These are phyloP conservation scores for Termitomyces sp. DNA, from an alignment of 768 basidiomycete genomes.

Conservation along the genomic window DNA sequence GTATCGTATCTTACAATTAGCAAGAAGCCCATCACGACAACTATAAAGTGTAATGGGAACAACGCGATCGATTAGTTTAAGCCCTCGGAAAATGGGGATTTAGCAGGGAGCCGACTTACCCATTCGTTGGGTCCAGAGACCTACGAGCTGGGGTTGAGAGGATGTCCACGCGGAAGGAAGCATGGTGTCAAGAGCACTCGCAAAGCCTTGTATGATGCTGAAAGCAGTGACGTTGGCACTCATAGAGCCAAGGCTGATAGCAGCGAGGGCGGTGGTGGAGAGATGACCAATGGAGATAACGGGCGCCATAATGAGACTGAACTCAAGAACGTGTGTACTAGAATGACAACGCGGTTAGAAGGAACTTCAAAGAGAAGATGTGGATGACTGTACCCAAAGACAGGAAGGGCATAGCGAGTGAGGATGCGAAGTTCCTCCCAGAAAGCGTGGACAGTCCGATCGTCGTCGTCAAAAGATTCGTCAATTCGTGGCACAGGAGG, in stretches of 20 bases:
- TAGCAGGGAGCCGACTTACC: slow-evolving; percentile 40
- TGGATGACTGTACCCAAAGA: slow-evolving; percentile 54
- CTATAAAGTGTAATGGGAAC: slow-evolving; percentile 33
- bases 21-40: slow-evolving; percentile 55
- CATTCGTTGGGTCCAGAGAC: slow-evolving; percentile 91
- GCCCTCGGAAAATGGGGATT: not conserved
- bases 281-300: slow-evolving; percentile 90
- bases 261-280: slow-evolving; percentile 87
- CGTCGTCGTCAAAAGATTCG: slow-evolving; percentile 40
- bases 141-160: slow-evolving; percentile 76
- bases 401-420: slow-evolving; percentile 63
- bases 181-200: slow-evolving; percentile 87
- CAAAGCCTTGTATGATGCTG: slow-evolving; percentile 82
- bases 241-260: slow-evolving; percentile 76
- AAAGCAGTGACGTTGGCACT: slow-evolving; percentile 72
- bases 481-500: slow-evolving; percentile 58
- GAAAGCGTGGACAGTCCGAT: slow-evolving; percentile 34
- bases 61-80: not conserved
- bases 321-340: slow-evolving; percentile 84
- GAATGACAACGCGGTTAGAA: not conserved
- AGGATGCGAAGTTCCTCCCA: slow-evolving; percentile 63
- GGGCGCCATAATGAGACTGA: slow-evolving; percentile 79
- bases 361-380: not conserved
- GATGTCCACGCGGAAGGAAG: slow-evolving; percentile 98
- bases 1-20: slow-evolving; percentile 55